phyloP scores from a whole-genome alignment of 1,284 basidiomycete species.

The Coniferiporia weirii region DNA sequence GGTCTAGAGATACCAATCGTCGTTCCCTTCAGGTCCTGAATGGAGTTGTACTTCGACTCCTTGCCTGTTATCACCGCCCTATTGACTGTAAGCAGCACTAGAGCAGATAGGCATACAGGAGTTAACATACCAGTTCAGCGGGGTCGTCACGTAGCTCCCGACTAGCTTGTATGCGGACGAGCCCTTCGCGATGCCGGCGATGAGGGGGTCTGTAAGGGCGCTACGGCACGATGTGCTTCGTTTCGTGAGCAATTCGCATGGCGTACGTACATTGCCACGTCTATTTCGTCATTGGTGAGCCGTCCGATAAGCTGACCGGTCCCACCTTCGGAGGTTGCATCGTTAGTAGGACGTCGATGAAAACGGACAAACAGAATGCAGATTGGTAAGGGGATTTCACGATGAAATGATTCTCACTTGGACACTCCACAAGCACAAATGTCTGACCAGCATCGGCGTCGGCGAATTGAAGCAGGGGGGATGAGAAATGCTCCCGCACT shows the following conservation, averaged over 20 bases:
- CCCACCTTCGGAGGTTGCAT: slow-evolving; percentile 49
- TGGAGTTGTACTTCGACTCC: slow-evolving; percentile 63
- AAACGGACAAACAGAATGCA: background rate
- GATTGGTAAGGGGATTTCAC: background rate
- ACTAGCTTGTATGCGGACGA: slow-evolving; percentile 86
- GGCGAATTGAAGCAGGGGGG: slow-evolving; percentile 78
- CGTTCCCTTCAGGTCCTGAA: slow-evolving; percentile 75
- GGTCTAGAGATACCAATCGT: slow-evolving; percentile 87
- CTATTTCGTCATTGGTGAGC: slow-evolving; percentile 80
- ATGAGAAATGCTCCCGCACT: slow-evolving; percentile 91
- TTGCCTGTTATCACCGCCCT: slow-evolving; percentile 90
- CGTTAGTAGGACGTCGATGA: background rate
- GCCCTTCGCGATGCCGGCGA: slow-evolving; percentile 89
- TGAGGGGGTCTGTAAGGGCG: slow-evolving; percentile 90
- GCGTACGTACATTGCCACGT: slow-evolving; percentile 72
- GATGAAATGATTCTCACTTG: slow-evolving; percentile 47
- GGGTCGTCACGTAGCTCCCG: slow-evolving; percentile 87
- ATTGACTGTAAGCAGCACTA: background rate
- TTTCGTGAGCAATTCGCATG: background rate
- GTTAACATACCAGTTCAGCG: slow-evolving; percentile 69
- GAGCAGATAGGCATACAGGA: background rate
- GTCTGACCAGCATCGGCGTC: slow-evolving; percentile 61
- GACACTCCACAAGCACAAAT: slow-evolving; percentile 84
- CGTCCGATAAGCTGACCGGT: slow-evolving; percentile 88
- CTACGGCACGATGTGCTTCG: slow-evolving; percentile 33